Evolutionary conservation across 257 asterid species (phyloP).

Genomic region (Ballota nigra): DNA sequence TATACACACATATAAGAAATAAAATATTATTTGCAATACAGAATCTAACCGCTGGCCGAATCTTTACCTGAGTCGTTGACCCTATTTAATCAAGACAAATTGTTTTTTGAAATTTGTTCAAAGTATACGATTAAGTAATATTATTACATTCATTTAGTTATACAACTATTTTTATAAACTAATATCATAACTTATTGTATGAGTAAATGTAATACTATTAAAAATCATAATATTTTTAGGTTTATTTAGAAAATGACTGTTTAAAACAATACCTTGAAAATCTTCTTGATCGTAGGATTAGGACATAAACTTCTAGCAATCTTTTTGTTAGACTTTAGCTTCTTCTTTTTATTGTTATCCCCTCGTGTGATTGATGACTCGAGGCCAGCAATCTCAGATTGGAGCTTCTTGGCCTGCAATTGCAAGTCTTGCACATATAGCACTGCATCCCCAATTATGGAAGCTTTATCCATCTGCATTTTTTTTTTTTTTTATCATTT

Average conservation of each 20-base stretch:
- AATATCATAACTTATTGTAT: too few relatives aligned
- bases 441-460: slow-evolving; percentile 75
- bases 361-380: slow-evolving; percentile 33
- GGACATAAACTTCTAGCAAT: slow-evolving; percentile 3
- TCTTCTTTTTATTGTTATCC: background rate
- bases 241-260: too few relatives aligned
- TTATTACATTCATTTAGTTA: too few relatives aligned
- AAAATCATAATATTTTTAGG: too few relatives aligned
- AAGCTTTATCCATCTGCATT: slow-evolving; percentile 88
- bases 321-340: slow-evolving; percentile 17
- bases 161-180: too few relatives aligned
- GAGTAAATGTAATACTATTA: too few relatives aligned
- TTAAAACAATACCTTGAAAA: slow-evolving; percentile 61
- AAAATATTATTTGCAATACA: background rate
- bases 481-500: too few relatives aligned
- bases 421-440: slow-evolving; percentile 67
- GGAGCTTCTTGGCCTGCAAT: slow-evolving; percentile 58
- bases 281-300: slow-evolving; percentile 45
- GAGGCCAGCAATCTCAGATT: slow-evolving; percentile 50
- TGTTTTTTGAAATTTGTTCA: too few relatives aligned
- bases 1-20: too few relatives aligned
- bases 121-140: too few relatives aligned
- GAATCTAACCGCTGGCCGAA: background rate
- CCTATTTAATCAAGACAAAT: background rate
- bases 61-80: background rate